Evolutionary conservation across 73 alveolate species (phyloP), one percentile per base, ranked within the genome.

Genomic region (Urostyla sp.): DNA sequence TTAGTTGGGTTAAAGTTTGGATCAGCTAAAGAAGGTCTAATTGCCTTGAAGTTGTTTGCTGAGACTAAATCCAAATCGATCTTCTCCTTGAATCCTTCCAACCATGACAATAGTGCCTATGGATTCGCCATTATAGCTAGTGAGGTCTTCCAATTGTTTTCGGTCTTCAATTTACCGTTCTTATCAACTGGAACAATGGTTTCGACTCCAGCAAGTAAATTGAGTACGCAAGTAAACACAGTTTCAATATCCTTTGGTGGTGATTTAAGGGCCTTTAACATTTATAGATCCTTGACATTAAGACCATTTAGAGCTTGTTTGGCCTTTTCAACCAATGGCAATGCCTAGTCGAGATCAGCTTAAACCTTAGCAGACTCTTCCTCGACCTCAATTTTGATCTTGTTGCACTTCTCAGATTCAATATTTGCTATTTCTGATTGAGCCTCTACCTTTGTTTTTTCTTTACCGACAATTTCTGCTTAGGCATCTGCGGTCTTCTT

Each of bases 401-500:
- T 90, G 23, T 95, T 88, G 82, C 98, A 97, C 81, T 94, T 94
- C 34, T 85, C 93, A 53, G 97, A 98, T 92, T 97, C 99, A 31
- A 79, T 95, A 43, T 88, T 90, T 0, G 99, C 99, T 55, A 90
- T 97, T 52, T 75, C 88, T 45, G 91, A 75, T 92, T 97, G 98
- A 10, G 92, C 95, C 66, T 96, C 98, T 3, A 95, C 99, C 77
- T 92, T 87, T 40, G 94, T 89, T 56, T 97, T 97, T 81, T 97
- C 98, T 81, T 91, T 91, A 55, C 98, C 98, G 30, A 97, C 99
- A 44, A 96, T 95, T 81, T 92, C 98, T 81, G 99, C 99, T 37
- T 97, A 92, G 10, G 94, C 98, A 85, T 98, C 99, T 1, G 99
- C 99, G 48, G 95, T 98, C 18, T 91, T 98, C 83, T 97, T 98